phyloP scores from a whole-genome alignment of 805 yeast species.

The Metschnikowia kunwiensis region DNA sequence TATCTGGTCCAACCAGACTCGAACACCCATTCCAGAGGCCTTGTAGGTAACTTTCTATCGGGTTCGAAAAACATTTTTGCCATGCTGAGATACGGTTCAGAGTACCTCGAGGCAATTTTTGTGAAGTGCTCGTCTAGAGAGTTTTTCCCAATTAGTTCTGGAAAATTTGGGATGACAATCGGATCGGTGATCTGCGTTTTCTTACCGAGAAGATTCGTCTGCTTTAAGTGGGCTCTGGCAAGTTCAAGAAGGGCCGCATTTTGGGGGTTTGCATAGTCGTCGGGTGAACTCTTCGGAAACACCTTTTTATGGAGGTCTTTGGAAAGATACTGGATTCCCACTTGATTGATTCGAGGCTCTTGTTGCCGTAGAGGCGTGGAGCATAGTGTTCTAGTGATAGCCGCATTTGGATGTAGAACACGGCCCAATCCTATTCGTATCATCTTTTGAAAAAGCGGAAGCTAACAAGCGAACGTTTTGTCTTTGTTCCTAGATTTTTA shows the following conservation, averaged over 20 bases:
- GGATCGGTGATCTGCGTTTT: conserved; percentile 62
- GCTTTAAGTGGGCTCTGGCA: conserved; percentile 57
- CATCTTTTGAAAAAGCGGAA: too few relatives aligned
- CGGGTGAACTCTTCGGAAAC: conserved; percentile 44
- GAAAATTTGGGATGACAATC: conserved; percentile 54
- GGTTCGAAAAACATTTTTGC: conserved; percentile 42
- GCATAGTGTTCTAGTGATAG: neutral
- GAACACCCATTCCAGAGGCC: conserved; percentile 54
- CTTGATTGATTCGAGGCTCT: conserved; percentile 62
- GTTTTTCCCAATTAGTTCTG: conserved; percentile 65
- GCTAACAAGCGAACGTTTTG: too few relatives aligned
- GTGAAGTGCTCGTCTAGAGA: conserved; percentile 83
- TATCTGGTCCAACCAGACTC: conserved; percentile 83
- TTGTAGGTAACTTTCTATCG: conserved; percentile 35
- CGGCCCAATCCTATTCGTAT: conserved; percentile 4
- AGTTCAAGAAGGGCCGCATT: conserved; percentile 38
- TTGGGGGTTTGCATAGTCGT: conserved; percentile 27
- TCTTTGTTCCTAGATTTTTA: too few relatives aligned
- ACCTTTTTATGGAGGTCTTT: conserved; percentile 54
- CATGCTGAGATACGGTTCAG: conserved; percentile 58
- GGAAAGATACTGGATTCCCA: conserved; percentile 78
- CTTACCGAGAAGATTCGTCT: conserved; percentile 72
- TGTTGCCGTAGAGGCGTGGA: conserved; percentile 16
- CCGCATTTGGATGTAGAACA: neutral
- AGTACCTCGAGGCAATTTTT: conserved; percentile 55